A percentile compares a stretch with the other conserved stretches of the same genome.
phyloP scores from a whole-genome alignment of 352 stramenopile genomes.

The Phytophthora sansomeana region DNA sequence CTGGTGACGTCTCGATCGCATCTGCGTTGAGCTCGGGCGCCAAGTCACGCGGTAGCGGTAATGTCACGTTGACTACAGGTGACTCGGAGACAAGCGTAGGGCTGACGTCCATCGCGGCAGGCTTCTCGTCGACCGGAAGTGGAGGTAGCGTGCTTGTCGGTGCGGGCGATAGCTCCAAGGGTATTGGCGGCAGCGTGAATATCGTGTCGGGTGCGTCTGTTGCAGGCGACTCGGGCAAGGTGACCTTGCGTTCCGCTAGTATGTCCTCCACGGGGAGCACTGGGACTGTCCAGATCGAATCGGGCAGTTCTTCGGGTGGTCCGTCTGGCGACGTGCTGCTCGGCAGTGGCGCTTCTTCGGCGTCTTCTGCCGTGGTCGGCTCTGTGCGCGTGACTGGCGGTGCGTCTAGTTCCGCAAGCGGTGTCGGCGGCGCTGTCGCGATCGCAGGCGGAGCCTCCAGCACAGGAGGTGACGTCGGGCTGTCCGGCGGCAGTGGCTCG shows the following conservation, averaged over 20 bases:
- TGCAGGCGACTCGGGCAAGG: conserved; percentile 22
- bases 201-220: conserved; percentile 31
- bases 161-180: conserved; percentile 23
- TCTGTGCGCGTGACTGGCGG: conserved; percentile 13
- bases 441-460: conserved; percentile 24
- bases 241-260: conserved; percentile 24
- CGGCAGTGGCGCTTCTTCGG: conserved; percentile 17
- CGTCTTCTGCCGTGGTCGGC: conserved; percentile 12
- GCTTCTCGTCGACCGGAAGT: conserved; percentile 22
- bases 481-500: conserved; percentile 19
- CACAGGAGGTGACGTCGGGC: conserved; percentile 20
- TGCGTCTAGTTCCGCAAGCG: conserved; percentile 10
- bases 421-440: no score
- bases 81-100: conserved; percentile 32
- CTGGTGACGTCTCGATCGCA: no score
- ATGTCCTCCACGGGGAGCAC: conserved; percentile 25
- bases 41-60: no score
- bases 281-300: conserved; percentile 18
- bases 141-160: conserved; percentile 26
- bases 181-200: conserved; percentile 23
- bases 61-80: no score
- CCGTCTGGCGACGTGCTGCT: conserved; percentile 15
- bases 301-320: conserved; percentile 8
- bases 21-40: no score
- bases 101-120: no score